Evolutionary conservation across 148 eudicot genomes (phyloP), one percentile per base, ranked within the genome.

Genomic region (Rhododendron ovatum): DNA sequence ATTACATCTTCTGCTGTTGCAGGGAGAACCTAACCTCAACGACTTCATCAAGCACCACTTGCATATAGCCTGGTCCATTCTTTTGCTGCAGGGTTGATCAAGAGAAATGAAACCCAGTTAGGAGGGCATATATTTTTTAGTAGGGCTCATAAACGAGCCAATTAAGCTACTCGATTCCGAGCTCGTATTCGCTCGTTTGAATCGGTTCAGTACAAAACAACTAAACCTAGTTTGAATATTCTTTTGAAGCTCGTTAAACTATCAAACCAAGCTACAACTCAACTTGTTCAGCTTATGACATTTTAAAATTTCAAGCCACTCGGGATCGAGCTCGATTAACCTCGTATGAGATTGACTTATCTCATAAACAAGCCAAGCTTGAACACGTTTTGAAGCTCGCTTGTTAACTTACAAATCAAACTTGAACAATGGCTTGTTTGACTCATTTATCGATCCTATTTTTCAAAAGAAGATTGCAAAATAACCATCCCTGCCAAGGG

Each of bases 61-160:
- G 98, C 99, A 91, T 97, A 94, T 67, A 92, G 82, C 83, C 89
- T 94, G 43, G 99, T 95, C 98, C 98, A 97, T 83, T 95, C 99
- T 88, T 94, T 97, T 15, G 99, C 99, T 97, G 95, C 94, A 89
- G 14, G 50, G 41, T 82, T 41, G 45, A 41, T 51, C 28, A 39
- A 22, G 57, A 78, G 45, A 50, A 84, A 77, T 43, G 63, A 26
- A 28, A 47, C 39, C 43, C 67, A 84, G 55, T 84, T 59, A 80
- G 7, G 39, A 59, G 10, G 30, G 47, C 1, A 45, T 28, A 5
- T 59, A 14, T 15, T 39, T 22, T 41, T 47, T 9, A 20, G 69
- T n/a, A 63, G 59, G 28, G 69, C 69, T 63, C 12, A 8, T 63
- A 63, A 63, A 63, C 9, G 30, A 24, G 8, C 69, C 24, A 24